Evolutionary conservation across 768 basidiomycete genomes (phyloP).

Genomic region (Mycena amicta): DNA sequence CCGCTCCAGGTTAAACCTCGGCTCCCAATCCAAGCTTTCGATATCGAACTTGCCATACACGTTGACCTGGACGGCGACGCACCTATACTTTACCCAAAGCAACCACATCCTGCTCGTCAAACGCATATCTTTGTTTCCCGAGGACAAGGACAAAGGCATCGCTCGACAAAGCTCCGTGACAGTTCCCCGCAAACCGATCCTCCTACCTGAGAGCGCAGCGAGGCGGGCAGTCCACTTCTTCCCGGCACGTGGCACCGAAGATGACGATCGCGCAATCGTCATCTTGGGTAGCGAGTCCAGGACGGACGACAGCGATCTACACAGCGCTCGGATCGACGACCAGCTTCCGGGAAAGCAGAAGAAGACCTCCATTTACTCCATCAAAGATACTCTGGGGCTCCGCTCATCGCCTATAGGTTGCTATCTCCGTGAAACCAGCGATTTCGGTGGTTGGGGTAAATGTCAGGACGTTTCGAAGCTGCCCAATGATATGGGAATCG

Average conservation of each 20-base stretch:
- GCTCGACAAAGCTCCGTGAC: conserved; percentile 12
- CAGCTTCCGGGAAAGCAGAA: neutral
- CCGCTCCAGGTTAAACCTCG: conserved; percentile 20
- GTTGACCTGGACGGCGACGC: conserved; percentile 28
- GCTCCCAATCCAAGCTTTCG: conserved; percentile 4
- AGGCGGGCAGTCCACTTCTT: conserved; percentile 27
- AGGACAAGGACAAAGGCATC: neutral
- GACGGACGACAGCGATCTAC: neutral
- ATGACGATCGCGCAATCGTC: neutral
- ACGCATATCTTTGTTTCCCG: conserved; percentile 27
- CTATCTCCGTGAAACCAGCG: conserved; percentile 16
- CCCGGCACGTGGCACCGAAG: conserved; percentile 13
- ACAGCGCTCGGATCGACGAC: neutral
- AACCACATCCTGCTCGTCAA: conserved; percentile 19
- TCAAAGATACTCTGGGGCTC: neutral
- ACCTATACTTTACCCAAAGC: conserved; percentile 28
- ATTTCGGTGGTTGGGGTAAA: conserved; percentile 28
- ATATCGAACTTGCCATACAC: conserved; percentile 29
- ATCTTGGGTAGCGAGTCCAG: conserved; percentile 24
- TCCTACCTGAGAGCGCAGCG: conserved; percentile 26
- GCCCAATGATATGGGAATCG: conserved; percentile 24
- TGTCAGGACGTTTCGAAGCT: conserved; percentile 9
- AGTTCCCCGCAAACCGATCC: conserved; percentile 21
- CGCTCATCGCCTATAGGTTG: conserved; percentile 22
- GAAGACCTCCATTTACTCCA: neutral